Conservation (phyloP, 2,329 filamentous ascomycete species). For the Sporothrix mexicana region DNA sequence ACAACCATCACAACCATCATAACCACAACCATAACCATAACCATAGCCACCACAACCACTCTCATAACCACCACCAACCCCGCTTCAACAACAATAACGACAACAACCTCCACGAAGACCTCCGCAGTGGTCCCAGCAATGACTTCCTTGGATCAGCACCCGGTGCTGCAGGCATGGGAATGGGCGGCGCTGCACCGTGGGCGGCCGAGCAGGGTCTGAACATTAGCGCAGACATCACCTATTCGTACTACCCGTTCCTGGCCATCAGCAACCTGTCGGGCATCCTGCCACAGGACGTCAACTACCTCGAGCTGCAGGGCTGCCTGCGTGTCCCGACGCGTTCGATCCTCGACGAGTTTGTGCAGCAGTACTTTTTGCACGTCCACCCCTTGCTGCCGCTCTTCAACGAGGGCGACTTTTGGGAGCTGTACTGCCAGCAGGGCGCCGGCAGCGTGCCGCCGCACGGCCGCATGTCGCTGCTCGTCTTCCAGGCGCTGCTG, state of each 20-base stretch:
- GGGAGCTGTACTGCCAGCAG: slow-evolving; percentile 50
- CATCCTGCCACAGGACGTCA: slow-evolving; percentile 54
- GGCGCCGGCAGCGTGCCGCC: slow-evolving; percentile 36
- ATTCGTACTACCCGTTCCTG: slow-evolving; percentile 53
- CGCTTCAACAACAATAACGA: slow-evolving; percentile 16
- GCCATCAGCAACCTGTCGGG: slow-evolving; percentile 47
- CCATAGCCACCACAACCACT: background rate
- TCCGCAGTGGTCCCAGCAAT: background rate
- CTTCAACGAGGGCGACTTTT: slow-evolving; percentile 55
- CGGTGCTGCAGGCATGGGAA: slow-evolving; percentile 7
- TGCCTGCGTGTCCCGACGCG: slow-evolving; percentile 53
- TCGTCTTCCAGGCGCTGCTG: slow-evolving; percentile 54
- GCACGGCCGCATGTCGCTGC: slow-evolving; percentile 47
- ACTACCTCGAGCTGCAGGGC: slow-evolving; percentile 54
- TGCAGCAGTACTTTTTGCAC: slow-evolving; percentile 55
- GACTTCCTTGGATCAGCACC: background rate
- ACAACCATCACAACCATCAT: background rate
- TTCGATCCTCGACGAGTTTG: slow-evolving; percentile 53
- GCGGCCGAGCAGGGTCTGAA: slow-evolving; percentile 28
- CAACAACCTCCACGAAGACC: slow-evolving; percentile 25
- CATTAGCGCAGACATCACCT: slow-evolving; percentile 40
- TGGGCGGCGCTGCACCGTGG: slow-evolving; percentile 25
- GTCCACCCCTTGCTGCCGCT: slow-evolving; percentile 54
- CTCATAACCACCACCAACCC: background rate
- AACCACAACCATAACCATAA: background rate